Evolutionary conservation across 495 filamentous ascomycete genomes (phyloP).

Genomic region (Clohesyomyces aquaticus): DNA sequence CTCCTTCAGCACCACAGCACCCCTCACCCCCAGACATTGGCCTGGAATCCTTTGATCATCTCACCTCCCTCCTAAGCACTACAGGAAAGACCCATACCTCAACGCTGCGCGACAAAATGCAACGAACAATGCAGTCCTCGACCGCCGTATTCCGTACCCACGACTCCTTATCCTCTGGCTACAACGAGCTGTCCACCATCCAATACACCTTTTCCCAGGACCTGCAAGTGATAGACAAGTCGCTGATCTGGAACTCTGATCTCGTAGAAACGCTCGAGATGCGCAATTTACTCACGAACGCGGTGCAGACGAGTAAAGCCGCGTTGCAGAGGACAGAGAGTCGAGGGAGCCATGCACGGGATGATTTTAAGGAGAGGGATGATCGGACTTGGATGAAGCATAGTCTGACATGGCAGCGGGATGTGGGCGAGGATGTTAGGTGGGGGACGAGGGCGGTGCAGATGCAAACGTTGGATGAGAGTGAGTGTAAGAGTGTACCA

Average conservation of each 20-base stretch:
- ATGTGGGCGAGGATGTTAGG: slow-evolving; percentile 41
- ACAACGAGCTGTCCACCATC: slow-evolving; percentile 73
- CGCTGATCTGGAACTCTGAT: slow-evolving; percentile 99
- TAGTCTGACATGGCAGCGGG: slow-evolving; percentile 90
- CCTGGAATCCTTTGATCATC: slow-evolving; percentile 77
- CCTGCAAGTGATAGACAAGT: slow-evolving; percentile 57
- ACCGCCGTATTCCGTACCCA: slow-evolving; percentile 97
- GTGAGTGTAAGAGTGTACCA: slow-evolving; percentile 29
- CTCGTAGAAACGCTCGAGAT: slow-evolving; percentile 95
- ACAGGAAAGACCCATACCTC: slow-evolving; percentile 81
- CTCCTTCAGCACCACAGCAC: slow-evolving; percentile 73
- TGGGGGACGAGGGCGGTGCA: slow-evolving; percentile 30
- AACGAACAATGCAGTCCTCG: slow-evolving; percentile 96
- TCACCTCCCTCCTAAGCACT: slow-evolving; percentile 81
- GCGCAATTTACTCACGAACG: slow-evolving; percentile 92
- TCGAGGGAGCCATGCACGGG: slow-evolving; percentile 90
- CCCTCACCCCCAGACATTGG: slow-evolving; percentile 80
- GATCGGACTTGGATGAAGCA: slow-evolving; percentile 99
- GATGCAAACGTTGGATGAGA: slow-evolving; percentile 39
- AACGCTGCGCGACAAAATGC: slow-evolving; percentile 88
- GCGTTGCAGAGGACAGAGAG: slow-evolving; percentile 93
- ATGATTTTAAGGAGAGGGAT: slow-evolving; percentile 92
- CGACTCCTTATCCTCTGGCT: slow-evolving; percentile 82
- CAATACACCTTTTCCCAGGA: slow-evolving; percentile 66
- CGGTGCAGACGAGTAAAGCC: slow-evolving; percentile 85